Evolutionary conservation across 805 yeast species (phyloP), one percentile per base, ranked within the genome.

Genomic region (Maudiozyma pseudohumilis): DNA sequence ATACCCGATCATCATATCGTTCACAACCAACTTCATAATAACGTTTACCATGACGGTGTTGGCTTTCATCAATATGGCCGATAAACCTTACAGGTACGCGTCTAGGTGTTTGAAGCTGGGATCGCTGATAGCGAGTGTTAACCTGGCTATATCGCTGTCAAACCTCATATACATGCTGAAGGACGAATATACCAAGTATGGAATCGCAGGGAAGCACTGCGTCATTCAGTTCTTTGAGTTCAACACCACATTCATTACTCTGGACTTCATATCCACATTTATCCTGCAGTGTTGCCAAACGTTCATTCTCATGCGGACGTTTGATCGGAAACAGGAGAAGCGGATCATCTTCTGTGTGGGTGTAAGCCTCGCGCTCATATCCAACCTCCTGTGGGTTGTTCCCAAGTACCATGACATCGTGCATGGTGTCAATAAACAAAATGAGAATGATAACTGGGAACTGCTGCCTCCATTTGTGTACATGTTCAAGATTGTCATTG

Each of bases 381-480:
- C 86, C 1, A 86, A 82, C 52, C 64, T 72, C 1, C 64, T 82
- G 5, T 81, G 88, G 86, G 84, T 77, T 0, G 66, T 80, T 2
- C 69, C 87, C 1, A 45, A 49, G 2, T 52, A 56, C 38, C 17
- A 28, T 39, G 3, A 32, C 28, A 7, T 29, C 34, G 13, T 45
- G 35, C 15, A 33, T 33, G 24, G 28, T 6, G 9, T 15, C 4
- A 10, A 20, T 12, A 12, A 5, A n/a, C 9, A 20, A n/a, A 11
- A 28, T 19, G 54, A 56, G 11, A 46, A 52, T 13, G 67, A 62
- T 15, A 18, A 35, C 27, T 66, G 75, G 29, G 76, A 77, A 15
- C 72, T 79, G 18, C 49, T 82, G 11, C 83, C 88, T 0, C 83
- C 88, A 0, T 80, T 84, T 55, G 77, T 77, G 22, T 84, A 83